Conservation (phyloP, 257 asterid genomes). For the Eustoma russellianum region DNA sequence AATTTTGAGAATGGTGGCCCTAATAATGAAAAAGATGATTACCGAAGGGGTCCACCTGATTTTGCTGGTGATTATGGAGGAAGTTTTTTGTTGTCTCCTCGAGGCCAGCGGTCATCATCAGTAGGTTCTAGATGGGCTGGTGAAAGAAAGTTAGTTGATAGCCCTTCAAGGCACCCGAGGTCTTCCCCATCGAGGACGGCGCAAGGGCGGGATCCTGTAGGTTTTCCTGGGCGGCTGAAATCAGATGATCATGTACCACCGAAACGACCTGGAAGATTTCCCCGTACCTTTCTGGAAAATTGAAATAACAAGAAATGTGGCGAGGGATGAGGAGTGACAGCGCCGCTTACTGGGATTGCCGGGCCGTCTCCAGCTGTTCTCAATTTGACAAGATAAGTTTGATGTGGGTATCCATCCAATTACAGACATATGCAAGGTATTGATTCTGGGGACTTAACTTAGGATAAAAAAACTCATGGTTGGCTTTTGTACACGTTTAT, state of each 20-base stretch:
- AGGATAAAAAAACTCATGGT: neutral
- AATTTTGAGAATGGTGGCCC: too few relatives aligned
- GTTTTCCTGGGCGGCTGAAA: constrained; percentile 33
- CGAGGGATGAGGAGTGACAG: constrained; percentile 27
- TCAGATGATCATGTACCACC: constrained; percentile 40
- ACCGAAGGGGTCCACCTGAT: too few relatives aligned
- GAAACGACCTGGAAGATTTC: constrained; percentile 23
- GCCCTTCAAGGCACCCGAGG: constrained; percentile 38
- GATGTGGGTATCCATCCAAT: constrained; percentile 21
- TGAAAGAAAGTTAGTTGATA: constrained; percentile 30
- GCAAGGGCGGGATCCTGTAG: constrained; percentile 29
- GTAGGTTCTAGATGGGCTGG: constrained; percentile 37
- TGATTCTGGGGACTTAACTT: constrained; percentile 24
- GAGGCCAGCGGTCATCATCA: constrained; percentile 21
- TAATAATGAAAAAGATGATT: too few relatives aligned
- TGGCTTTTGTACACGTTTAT: constrained; percentile 3
- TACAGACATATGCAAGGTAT: constrained; percentile 23
- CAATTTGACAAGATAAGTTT: constrained; percentile 20
- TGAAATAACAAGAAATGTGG: constrained; percentile 36
- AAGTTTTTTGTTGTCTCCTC: too few relatives aligned
- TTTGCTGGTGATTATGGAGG: too few relatives aligned
- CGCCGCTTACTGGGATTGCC: constrained; percentile 15
- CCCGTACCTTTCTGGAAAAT: constrained; percentile 17
- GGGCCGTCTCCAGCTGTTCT: constrained; percentile 20
- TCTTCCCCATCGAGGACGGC: constrained; percentile 39